Conservation (phyloP, 1,284 basidiomycete genomes). For the Ceraceosorus guamensis region DNA sequence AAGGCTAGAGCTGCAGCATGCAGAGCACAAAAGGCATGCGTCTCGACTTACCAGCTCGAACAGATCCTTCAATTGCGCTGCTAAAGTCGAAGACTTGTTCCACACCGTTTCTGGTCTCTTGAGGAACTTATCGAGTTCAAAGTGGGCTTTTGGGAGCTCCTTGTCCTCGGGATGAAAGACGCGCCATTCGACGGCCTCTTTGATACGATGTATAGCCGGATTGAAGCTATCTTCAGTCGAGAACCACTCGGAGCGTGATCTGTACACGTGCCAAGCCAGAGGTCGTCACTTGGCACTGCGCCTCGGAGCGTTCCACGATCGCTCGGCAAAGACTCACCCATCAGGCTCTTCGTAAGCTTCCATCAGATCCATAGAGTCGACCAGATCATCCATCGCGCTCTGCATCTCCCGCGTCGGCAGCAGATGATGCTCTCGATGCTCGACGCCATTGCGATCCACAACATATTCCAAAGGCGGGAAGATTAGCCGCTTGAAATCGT, state of each 20-base stretch:
- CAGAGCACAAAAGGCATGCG: background rate
- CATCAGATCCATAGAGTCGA: constrained; percentile 77
- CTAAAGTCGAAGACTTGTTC: constrained; percentile 57
- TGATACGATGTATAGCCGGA: constrained; percentile 79
- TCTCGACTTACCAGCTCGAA: constrained; percentile 57
- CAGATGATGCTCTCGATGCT: constrained; percentile 67
- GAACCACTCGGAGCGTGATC: constrained; percentile 66
- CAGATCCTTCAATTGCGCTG: constrained; percentile 59
- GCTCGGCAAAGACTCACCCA: constrained; percentile 53
- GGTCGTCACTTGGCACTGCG: background rate
- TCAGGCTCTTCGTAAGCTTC: constrained; percentile 57
- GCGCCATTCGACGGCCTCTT: constrained; percentile 83
- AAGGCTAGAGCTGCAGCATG: background rate
- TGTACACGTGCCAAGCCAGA: no score
- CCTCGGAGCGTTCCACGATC: background rate
- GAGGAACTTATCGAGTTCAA: constrained; percentile 73
- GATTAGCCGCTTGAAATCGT: constrained; percentile 78
- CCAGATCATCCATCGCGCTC: constrained; percentile 73
- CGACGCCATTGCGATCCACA: constrained; percentile 67
- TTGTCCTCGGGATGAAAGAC: constrained; percentile 65
- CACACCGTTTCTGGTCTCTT: constrained; percentile 64
- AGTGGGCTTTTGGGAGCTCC: constrained; percentile 75
- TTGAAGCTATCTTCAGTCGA: constrained; percentile 71
- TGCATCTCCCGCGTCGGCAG: constrained; percentile 73
- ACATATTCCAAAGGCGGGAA: constrained; percentile 75